phyloP scores from a whole-genome alignment of 495 filamentous ascomycete genomes.

The Penicillium ucsense region DNA sequence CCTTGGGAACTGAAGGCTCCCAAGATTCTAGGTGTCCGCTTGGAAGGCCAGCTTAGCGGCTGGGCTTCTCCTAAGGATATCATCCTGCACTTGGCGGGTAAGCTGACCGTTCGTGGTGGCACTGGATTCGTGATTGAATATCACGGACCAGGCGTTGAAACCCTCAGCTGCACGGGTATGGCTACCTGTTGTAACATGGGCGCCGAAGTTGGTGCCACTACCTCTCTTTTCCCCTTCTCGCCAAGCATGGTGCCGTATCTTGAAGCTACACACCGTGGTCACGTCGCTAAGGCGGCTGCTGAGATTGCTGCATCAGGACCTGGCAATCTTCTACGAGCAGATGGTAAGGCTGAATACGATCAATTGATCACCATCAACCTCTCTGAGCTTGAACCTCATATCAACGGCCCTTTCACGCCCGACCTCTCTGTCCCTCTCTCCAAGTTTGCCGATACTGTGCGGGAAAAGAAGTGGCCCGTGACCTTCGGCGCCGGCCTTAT shows the following conservation, averaged over 20 bases:
- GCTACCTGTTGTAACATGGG: constrained; percentile 89
- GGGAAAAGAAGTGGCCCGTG: constrained; percentile 80
- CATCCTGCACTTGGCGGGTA: constrained; percentile 80
- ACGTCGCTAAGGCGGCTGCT: constrained; percentile 50
- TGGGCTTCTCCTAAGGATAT: constrained; percentile 96
- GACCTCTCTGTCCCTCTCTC: constrained; percentile 90
- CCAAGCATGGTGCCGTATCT: constrained; percentile 66
- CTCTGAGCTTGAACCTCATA: constrained; percentile 83
- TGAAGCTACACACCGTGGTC: constrained; percentile 65
- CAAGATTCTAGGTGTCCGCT: constrained; percentile 73
- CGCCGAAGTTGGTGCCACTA: constrained; percentile 92
- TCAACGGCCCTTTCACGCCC: constrained; percentile 95
- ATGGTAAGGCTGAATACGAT: constrained; percentile 78
- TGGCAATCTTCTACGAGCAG: constrained; percentile 58
- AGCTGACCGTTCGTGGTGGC: constrained; percentile 86
- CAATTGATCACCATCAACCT: constrained; percentile 87
- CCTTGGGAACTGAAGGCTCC: constrained; percentile 98
- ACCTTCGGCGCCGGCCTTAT: constrained; percentile 88
- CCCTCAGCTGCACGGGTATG: constrained; percentile 87
- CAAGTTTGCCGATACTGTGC: constrained; percentile 71
- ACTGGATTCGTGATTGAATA: constrained; percentile 96
- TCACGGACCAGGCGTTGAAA: constrained; percentile 76
- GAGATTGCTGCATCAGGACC: constrained; percentile 29
- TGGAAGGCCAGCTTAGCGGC: constrained; percentile 74
- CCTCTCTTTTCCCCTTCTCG: constrained; percentile 84